A percentile compares a stretch with the other conserved stretches of the same genome.
These are phyloP conservation scores for Tolypocladium tropicale DNA, from an alignment of 2,329 filamentous ascomycete genomes.

Conservation along the genomic window DNA sequence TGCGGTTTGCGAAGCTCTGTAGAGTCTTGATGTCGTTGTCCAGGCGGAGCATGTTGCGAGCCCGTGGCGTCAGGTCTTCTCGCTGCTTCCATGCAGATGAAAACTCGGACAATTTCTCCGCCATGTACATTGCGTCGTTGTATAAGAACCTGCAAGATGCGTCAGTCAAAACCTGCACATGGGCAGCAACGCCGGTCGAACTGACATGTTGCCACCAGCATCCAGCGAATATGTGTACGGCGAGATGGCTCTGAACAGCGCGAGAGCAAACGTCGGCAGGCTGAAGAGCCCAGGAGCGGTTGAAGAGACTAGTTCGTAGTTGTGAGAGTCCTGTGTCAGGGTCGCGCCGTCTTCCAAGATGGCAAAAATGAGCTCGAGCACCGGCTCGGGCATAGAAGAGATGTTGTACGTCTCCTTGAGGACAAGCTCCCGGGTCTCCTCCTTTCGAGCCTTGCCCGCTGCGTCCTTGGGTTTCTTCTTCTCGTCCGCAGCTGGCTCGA, in stretches of 20 bases:
- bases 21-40: conserved; percentile 51
- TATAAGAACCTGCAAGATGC: conserved; percentile 46
- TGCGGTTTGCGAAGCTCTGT: conserved; percentile 49
- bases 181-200: neutral
- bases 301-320: conserved; percentile 49
- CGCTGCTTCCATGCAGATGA: conserved; percentile 41
- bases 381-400: conserved; percentile 73
- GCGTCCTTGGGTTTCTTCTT: conserved; percentile 6
- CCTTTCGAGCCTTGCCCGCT: conserved; percentile 10
- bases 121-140: conserved; percentile 56
- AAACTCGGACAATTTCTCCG: conserved; percentile 43
- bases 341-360: conserved; percentile 51
- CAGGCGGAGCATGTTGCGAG: conserved; percentile 44
- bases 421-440: conserved; percentile 54
- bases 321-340: conserved; percentile 43
- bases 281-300: conserved; percentile 61
- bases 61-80: conserved; percentile 38
- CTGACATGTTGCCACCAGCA: conserved; percentile 54
- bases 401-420: conserved; percentile 81
- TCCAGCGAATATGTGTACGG: conserved; percentile 61
- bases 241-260: conserved; percentile 71
- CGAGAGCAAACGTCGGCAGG: conserved; percentile 61
- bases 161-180: neutral
- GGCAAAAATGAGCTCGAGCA: conserved; percentile 55
- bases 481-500: conserved; percentile 11